Conservation (phyloP, 345 rosid genomes). For the Firmiana major region DNA sequence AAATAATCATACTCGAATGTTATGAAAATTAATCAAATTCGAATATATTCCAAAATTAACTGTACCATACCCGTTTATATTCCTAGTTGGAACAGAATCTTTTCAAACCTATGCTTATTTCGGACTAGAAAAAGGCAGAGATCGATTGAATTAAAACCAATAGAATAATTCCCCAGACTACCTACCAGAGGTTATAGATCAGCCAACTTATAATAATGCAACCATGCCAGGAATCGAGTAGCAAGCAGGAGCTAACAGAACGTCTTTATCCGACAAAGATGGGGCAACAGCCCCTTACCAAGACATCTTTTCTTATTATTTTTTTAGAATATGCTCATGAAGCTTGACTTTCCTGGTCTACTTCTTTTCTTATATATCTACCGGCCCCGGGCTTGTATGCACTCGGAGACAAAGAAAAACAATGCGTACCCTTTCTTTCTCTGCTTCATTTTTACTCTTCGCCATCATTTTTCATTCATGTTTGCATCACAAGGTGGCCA, state of each 20-base stretch:
- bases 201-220: not conserved
- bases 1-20: too few relatives aligned
- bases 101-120: not conserved
- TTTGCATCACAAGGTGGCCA: not conserved
- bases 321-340: not conserved
- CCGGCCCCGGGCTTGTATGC: not conserved
- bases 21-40: too few relatives aligned
- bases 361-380: not conserved
- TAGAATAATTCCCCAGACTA: not conserved
- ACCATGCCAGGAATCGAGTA: not conserved
- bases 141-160: not conserved
- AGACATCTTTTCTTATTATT: not conserved
- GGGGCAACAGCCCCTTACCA: not conserved
- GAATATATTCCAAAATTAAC: too few relatives aligned
- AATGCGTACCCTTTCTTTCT: conserved; percentile 17
- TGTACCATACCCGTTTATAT: too few relatives aligned
- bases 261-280: not conserved
- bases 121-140: not conserved
- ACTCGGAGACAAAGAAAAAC: not conserved
- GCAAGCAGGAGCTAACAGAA: not conserved
- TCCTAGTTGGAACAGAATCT: not conserved
- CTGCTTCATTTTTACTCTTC: conserved; percentile 5
- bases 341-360: conserved; percentile 5
- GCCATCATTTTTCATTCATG: conserved; percentile 1
- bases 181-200: not conserved